Evolutionary conservation across 176 grass and related monocot species (phyloP).

Genomic region (Triticum turgidum): DNA sequence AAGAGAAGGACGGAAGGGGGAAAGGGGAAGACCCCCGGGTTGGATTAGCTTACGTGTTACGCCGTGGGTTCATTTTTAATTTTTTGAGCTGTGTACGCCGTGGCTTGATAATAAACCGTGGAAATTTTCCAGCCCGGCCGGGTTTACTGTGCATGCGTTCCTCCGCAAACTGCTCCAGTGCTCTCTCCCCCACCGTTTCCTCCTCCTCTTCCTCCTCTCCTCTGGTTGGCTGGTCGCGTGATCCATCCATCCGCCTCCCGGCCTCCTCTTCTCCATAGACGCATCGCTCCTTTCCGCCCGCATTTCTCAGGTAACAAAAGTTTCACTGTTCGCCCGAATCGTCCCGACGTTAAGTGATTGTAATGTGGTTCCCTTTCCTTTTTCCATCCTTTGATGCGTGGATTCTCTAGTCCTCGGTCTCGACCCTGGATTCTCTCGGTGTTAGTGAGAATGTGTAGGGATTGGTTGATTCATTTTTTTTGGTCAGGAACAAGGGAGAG

Average conservation of each 20-base stretch:
- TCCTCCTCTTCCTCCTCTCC: too few relatives aligned
- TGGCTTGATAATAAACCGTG: background rate
- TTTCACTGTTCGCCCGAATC: background rate
- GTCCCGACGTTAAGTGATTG: background rate
- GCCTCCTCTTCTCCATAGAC: background rate
- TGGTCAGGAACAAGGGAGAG: too few relatives aligned
- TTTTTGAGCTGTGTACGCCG: too few relatives aligned
- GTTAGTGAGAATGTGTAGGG: too few relatives aligned
- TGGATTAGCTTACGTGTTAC: background rate
- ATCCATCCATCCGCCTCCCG: background rate
- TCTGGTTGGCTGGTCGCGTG: background rate
- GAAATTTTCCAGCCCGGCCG: background rate
- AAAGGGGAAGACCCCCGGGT: background rate
- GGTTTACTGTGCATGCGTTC: background rate
- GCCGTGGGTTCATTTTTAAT: too few relatives aligned
- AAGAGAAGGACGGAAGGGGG: background rate
- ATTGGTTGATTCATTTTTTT: too few relatives aligned
- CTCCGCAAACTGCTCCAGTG: background rate
- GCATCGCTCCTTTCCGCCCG: background rate
- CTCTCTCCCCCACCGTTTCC: background rate
- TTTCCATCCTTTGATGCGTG: too few relatives aligned
- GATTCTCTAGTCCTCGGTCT: too few relatives aligned
- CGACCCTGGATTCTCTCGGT: too few relatives aligned
- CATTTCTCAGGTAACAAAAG: background rate
- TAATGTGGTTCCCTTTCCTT: too few relatives aligned